Evolutionary conservation across 1,284 basidiomycete genomes (phyloP).

Genomic region (Trichosporon asahii): DNA sequence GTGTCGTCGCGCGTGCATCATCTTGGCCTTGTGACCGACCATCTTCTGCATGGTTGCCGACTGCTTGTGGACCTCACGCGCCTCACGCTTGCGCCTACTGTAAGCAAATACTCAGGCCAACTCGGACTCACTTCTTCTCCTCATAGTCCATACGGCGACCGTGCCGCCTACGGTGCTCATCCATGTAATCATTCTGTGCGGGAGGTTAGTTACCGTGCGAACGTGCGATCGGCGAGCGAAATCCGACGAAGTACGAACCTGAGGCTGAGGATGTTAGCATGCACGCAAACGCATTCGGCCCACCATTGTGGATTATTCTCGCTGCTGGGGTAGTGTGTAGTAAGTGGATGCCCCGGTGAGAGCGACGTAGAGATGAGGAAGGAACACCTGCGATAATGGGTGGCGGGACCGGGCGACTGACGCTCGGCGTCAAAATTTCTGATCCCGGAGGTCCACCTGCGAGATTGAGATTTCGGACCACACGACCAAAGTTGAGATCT

Average conservation of each 20-base stretch:
- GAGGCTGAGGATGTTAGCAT: constrained; percentile 38
- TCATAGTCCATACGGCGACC: constrained; percentile 52
- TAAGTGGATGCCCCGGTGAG: constrained; percentile 6
- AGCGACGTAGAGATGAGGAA: constrained; percentile 1
- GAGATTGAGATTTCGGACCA: constrained; percentile 11
- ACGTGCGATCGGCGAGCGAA: not conserved
- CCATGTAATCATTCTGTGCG: constrained; percentile 53
- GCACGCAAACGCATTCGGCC: not conserved
- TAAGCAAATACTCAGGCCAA: not conserved
- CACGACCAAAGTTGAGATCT: constrained; percentile 23
- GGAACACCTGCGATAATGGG: constrained; percentile 1
- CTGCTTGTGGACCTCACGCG: constrained; percentile 81
- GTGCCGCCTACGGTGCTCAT: constrained; percentile 52
- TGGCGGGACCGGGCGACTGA: constrained; percentile 10
- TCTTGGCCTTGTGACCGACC: constrained; percentile 95
- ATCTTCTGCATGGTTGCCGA: constrained; percentile 89
- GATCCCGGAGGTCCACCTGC: constrained; percentile 20
- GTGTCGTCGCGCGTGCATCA: constrained; percentile 92
- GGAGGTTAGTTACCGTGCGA: constrained; percentile 14
- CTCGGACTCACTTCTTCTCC: constrained; percentile 47
- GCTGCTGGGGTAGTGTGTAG: constrained; percentile 4
- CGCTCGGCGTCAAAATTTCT: constrained; percentile 26
- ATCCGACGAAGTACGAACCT: constrained; percentile 30
- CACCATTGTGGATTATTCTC: constrained; percentile 29
- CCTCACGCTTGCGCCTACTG: constrained; percentile 83